Evolutionary conservation across 169 alveolate species (phyloP).

Genomic region (Cyclospora cayetanensis): DNA sequence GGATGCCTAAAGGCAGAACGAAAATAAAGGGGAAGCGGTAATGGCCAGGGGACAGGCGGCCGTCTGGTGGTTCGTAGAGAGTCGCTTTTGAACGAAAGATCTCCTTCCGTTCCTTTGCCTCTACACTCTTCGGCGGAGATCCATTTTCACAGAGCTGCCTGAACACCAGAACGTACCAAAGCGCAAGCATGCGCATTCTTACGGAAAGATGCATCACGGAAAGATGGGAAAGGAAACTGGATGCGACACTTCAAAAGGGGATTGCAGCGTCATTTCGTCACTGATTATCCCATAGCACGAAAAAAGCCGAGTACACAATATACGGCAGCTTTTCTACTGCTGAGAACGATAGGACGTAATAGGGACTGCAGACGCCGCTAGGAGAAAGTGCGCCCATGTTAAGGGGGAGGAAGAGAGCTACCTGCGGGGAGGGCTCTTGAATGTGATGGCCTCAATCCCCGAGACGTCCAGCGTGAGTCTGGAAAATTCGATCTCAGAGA

Average conservation of each 20-base stretch:
- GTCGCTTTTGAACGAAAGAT: background rate
- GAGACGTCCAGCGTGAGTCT: background rate
- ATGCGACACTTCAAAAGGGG: too few species aligned
- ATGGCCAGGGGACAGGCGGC: background rate
- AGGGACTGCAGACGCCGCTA: too few species aligned
- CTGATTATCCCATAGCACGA: too few species aligned
- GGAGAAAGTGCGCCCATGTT: too few species aligned
- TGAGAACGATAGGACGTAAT: too few species aligned
- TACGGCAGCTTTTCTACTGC: too few species aligned
- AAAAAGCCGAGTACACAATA: too few species aligned
- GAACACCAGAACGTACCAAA: background rate
- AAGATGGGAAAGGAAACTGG: too few species aligned
- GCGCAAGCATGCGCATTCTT: too few species aligned
- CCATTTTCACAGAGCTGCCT: background rate
- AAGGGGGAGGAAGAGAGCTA: background rate
- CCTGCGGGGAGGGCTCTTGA: background rate
- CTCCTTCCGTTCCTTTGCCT: background rate
- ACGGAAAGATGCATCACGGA: too few species aligned
- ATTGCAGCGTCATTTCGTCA: too few species aligned
- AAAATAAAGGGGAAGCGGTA: background rate
- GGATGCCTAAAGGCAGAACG: background rate
- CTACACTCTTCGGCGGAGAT: background rate
- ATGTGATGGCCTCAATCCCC: background rate
- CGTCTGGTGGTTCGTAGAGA: background rate
- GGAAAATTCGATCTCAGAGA: background rate